Conservation (phyloP, 345 rosid species). For the Litchi chinensis region DNA sequence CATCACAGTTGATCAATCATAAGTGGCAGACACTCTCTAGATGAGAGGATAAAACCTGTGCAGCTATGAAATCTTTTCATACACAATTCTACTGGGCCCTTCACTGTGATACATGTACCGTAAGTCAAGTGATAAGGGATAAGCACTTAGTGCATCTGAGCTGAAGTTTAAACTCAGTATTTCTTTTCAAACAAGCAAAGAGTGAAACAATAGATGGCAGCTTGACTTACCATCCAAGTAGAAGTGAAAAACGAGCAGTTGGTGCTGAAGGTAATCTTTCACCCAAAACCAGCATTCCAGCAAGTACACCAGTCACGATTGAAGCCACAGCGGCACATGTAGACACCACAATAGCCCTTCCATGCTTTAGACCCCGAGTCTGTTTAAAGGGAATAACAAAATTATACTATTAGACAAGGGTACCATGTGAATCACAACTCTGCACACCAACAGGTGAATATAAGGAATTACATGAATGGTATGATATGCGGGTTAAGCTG, state of each 20-base stretch:
- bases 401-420: background rate
- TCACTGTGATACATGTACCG: background rate
- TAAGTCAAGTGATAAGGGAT: background rate
- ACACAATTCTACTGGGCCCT: background rate
- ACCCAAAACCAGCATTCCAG: conserved; percentile 94
- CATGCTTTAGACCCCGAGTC: conserved; percentile 95
- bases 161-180: background rate
- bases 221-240: conserved; percentile 73
- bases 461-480: background rate
- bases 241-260: conserved; percentile 66
- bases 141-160: background rate
- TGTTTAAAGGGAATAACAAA: conserved; percentile 33
- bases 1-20: background rate
- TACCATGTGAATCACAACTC: background rate
- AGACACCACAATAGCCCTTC: conserved; percentile 91
- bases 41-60: background rate
- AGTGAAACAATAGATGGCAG: background rate
- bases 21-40: background rate
- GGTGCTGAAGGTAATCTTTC: conserved; percentile 87
- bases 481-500: background rate
- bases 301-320: conserved; percentile 90
- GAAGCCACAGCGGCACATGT: conserved; percentile 99
- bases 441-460: background rate
- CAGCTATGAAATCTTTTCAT: background rate
- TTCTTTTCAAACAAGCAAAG: background rate